A percentile compares a stretch with the other conserved stretches of the same genome.
Conservation (phyloP, 306 rosid species). For the Abrus pulchellus region DNA sequence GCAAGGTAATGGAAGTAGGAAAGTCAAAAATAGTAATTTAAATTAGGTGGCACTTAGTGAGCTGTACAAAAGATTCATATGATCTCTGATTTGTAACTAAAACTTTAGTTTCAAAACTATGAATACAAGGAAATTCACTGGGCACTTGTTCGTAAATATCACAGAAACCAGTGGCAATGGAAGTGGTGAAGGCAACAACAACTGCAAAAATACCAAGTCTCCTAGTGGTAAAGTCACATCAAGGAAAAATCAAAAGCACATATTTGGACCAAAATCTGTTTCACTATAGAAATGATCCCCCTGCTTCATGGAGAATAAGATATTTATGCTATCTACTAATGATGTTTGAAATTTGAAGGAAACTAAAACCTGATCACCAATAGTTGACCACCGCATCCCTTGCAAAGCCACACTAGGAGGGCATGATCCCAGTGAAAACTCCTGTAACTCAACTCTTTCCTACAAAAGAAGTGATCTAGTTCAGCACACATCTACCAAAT, state of each 20-base stretch:
- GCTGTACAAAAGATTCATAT: neutral
- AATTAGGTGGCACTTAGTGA: conserved; percentile 16
- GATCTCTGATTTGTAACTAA: neutral
- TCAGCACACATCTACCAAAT: conserved; percentile 40
- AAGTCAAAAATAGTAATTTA: conserved; percentile 6
- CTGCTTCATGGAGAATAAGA: neutral
- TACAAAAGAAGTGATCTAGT: conserved; percentile 53
- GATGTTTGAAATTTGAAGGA: conserved; percentile 41
- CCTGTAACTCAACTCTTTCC: conserved; percentile 88
- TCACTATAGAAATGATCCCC: neutral
- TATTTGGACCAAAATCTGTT: neutral
- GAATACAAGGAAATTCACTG: neutral
- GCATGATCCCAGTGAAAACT: conserved; percentile 82
- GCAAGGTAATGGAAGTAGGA: conserved; percentile 23
- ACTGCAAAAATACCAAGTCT: conserved; percentile 2
- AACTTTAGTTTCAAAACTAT: conserved; percentile 7
- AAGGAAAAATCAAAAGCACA: neutral
- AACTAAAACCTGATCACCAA: conserved; percentile 78
- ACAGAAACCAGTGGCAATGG: conserved; percentile 4
- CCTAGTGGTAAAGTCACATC: conserved; percentile 20
- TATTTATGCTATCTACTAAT: conserved; percentile 4
- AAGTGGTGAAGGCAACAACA: conserved; percentile 9
- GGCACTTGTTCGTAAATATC: conserved; percentile 2
- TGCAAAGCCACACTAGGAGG: conserved; percentile 90
- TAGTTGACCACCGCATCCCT: conserved; percentile 90